These are phyloP conservation scores for Microbotryum intermedium DNA, from an alignment of 1,284 basidiomycete genomes.

Conservation along the genomic window DNA sequence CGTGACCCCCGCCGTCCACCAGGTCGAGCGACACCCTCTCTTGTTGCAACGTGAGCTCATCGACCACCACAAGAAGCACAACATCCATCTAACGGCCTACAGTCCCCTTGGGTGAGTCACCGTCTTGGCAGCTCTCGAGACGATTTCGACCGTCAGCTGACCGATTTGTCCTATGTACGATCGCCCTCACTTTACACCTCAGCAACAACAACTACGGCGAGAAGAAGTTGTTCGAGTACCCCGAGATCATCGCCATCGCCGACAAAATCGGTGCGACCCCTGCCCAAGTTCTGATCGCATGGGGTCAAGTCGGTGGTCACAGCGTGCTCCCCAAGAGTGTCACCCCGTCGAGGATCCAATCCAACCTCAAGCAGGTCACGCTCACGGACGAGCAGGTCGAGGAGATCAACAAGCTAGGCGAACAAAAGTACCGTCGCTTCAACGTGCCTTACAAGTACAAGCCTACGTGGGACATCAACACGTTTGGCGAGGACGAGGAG, in stretches of 20 bases:
- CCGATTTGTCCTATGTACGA: no score
- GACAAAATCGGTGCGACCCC: slow-evolving; percentile 36
- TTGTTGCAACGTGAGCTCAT: slow-evolving; percentile 27
- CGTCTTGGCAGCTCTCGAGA: no score
- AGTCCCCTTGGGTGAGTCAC: slow-evolving; percentile 35
- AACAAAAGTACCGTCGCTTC: slow-evolving; percentile 32
- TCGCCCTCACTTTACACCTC: no score
- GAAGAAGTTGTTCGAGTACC: slow-evolving; percentile 28
- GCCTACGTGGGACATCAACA: slow-evolving; percentile 58
- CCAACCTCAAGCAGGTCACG: slow-evolving; percentile 39
- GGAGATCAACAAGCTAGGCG: slow-evolving; percentile 35
- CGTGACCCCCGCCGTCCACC: slow-evolving; percentile 29
- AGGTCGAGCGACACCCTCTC: slow-evolving; percentile 30
- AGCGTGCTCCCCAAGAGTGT: slow-evolving; percentile 42
- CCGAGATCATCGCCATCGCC: slow-evolving; percentile 37
- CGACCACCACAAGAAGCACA: slow-evolving; percentile 27
- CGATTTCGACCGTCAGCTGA: no score
- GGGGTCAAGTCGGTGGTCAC: slow-evolving; percentile 40
- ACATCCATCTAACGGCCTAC: slow-evolving; percentile 40
- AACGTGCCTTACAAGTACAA: slow-evolving; percentile 48
- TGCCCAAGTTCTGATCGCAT: slow-evolving; percentile 40
- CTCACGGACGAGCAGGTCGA: slow-evolving; percentile 37
- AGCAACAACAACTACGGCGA: slow-evolving; percentile 35
- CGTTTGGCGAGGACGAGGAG: slow-evolving; percentile 59
- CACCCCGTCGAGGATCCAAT: slow-evolving; percentile 37